Conservation (phyloP, 164 flowering plant genomes). For the Piper longum region DNA sequence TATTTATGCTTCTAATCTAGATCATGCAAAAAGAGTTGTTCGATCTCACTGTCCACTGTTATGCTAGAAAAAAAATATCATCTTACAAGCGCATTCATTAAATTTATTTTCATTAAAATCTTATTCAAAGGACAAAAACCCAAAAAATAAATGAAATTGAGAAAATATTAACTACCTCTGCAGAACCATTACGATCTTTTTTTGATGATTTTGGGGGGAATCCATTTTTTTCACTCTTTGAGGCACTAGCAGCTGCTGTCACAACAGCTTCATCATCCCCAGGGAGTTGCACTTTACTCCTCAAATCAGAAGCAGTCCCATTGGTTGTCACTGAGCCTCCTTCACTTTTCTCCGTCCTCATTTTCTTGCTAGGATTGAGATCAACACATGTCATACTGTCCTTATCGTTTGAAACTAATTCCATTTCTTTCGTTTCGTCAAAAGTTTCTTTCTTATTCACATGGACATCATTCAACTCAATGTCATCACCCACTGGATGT, state of each 20-base stretch:
- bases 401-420: neutral
- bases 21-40: too few species aligned
- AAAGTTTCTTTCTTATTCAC: conserved; percentile 24
- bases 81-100: too few species aligned
- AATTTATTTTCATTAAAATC: too few species aligned
- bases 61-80: too few species aligned
- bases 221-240: conserved; percentile 13
- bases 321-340: conserved; percentile 3
- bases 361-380: conserved; percentile 9
- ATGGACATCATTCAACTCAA: conserved; percentile 18
- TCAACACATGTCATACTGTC: conserved; percentile 4
- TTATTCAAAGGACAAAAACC: too few species aligned
- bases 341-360: conserved; percentile 8
- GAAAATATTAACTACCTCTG: conserved; percentile 34
- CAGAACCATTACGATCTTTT: conserved; percentile 31
- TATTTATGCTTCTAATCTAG: too few species aligned
- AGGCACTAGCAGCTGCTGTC: conserved; percentile 9
- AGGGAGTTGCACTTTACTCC: neutral
- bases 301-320: neutral
- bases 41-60: too few species aligned
- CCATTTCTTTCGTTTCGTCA: conserved; percentile 14
- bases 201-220: conserved; percentile 12
- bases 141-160: too few species aligned
- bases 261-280: neutral
- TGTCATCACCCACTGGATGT: conserved; percentile 8